phyloP scores from a whole-genome alignment of 805 yeast species.

The Candida vaughaniae region DNA sequence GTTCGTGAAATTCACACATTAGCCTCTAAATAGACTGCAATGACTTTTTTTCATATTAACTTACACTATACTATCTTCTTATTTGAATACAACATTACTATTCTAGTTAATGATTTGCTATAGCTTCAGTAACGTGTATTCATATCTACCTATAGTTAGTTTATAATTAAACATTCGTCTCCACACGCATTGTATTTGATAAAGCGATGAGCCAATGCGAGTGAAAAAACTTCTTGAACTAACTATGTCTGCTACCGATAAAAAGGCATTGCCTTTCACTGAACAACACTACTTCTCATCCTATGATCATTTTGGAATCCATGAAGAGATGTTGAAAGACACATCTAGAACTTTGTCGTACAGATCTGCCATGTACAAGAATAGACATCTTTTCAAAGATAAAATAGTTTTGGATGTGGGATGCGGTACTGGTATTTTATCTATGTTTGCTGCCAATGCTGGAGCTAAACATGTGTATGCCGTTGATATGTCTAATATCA shows the following conservation, averaged over 20 bases:
- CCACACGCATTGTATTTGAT: too few relatives aligned
- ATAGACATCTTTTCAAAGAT: slow-evolving; percentile 84
- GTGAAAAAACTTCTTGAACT: not conserved
- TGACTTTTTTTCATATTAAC: too few relatives aligned
- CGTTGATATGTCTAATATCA: slow-evolving; percentile 95
- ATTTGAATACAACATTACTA: too few relatives aligned
- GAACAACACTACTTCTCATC: slow-evolving; percentile 96
- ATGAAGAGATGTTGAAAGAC: slow-evolving; percentile 98
- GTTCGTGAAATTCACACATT: too few relatives aligned
- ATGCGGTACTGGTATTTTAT: slow-evolving; percentile 96
- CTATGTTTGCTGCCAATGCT: slow-evolving; percentile 98
- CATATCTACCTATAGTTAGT: too few relatives aligned
- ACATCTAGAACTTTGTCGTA: slow-evolving; percentile 88
- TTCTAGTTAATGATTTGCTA: too few relatives aligned
- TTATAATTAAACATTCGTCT: too few relatives aligned
- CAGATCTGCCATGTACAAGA: slow-evolving; percentile 88
- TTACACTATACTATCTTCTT: too few relatives aligned
- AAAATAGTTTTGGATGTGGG: slow-evolving; percentile 97
- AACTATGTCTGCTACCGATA: slow-evolving; percentile 62
- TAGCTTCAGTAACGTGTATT: too few relatives aligned
- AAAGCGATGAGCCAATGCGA: slow-evolving; percentile 1
- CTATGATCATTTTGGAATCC: slow-evolving; percentile 96
- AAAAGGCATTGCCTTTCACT: slow-evolving; percentile 56
- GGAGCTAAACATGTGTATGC: slow-evolving; percentile 98
- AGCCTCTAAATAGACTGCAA: too few relatives aligned